These are phyloP conservation scores for Phytopythium sindhum DNA, from an alignment of 352 stramenopile species.

Conservation along the genomic window DNA sequence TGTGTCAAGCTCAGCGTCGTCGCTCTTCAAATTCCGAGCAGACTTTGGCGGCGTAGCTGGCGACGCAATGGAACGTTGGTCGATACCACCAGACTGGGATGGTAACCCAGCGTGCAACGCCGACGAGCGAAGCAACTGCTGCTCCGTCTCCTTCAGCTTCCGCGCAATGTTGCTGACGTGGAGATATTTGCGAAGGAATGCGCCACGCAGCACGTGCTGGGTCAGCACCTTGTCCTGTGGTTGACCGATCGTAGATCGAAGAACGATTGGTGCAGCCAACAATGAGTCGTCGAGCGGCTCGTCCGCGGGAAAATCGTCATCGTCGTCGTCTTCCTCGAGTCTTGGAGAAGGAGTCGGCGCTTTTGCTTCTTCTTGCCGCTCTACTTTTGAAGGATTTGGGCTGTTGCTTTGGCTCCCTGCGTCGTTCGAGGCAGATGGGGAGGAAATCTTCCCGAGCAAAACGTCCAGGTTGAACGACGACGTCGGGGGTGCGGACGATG, in stretches of 20 bases:
- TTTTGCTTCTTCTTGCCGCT: neutral
- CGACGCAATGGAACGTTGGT: neutral
- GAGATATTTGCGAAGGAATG: constrained; percentile 65
- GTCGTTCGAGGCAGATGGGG: neutral
- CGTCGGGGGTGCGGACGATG: neutral
- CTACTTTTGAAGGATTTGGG: neutral
- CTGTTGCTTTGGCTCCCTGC: neutral
- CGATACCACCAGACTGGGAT: constrained; percentile 3
- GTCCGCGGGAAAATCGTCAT: neutral
- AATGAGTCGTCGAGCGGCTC: constrained; percentile 14
- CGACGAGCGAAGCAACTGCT: constrained; percentile 35
- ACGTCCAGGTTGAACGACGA: neutral
- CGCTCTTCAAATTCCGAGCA: neutral
- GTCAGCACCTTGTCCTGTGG: constrained; percentile 44
- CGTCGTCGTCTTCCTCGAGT: neutral
- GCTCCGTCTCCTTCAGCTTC: constrained; percentile 62
- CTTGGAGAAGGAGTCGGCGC: constrained; percentile 5
- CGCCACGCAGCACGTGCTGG: constrained; percentile 54
- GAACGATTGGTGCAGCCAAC: constrained; percentile 31
- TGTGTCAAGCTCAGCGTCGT: neutral
- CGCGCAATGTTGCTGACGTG: constrained; percentile 60
- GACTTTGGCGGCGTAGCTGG: neutral
- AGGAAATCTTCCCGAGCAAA: neutral
- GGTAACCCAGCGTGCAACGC: constrained; percentile 21
- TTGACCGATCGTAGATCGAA: constrained; percentile 23